Evolutionary conservation across 805 yeast species (phyloP).

Genomic region (Zygotorulaspora danielsina): DNA sequence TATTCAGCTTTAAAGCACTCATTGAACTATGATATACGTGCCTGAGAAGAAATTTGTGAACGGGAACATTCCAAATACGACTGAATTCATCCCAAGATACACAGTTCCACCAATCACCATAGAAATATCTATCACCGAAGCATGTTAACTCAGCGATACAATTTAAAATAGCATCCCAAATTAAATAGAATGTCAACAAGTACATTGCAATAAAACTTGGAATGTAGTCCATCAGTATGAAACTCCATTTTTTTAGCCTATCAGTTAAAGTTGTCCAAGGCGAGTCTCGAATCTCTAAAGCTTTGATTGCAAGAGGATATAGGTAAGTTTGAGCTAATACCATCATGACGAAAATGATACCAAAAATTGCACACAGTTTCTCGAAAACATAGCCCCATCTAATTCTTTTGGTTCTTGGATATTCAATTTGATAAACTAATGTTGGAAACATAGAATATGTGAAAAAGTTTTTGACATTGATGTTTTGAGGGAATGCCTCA

Average conservation of each 20-base stretch:
- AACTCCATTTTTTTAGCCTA: slow-evolving; percentile 26
- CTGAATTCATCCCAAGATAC: slow-evolving; percentile 91
- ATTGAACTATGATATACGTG: slow-evolving; percentile 93
- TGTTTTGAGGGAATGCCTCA: slow-evolving; percentile 63
- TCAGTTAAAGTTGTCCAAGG: slow-evolving; percentile 23
- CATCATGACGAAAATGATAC: slow-evolving; percentile 79
- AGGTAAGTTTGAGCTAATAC: slow-evolving; percentile 68
- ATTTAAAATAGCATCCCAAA: slow-evolving; percentile 93
- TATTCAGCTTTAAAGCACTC: slow-evolving; percentile 64
- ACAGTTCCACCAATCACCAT: slow-evolving; percentile 98
- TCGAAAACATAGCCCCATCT: slow-evolving; percentile 64
- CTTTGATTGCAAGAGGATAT: slow-evolving; percentile 66
- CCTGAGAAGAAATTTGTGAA: slow-evolving; percentile 79
- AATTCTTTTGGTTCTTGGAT: slow-evolving; percentile 68
- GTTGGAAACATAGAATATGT: slow-evolving; percentile 86
- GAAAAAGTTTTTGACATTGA: slow-evolving; percentile 62
- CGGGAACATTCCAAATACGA: slow-evolving; percentile 92
- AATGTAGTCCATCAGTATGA: slow-evolving; percentile 60
- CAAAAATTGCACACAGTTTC: slow-evolving; percentile 78
- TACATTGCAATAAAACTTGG: slow-evolving; percentile 78
- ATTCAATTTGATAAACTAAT: slow-evolving; percentile 74
- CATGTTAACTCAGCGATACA: slow-evolving; percentile 82
- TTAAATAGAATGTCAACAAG: slow-evolving; percentile 74
- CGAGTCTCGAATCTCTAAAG: slow-evolving; percentile 46
- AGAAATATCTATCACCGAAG: slow-evolving; percentile 88